Evolutionary conservation across 169 alveolate genomes (phyloP), one percentile per base, ranked within the genome.

Genomic region (Eimeria necatrix): DNA sequence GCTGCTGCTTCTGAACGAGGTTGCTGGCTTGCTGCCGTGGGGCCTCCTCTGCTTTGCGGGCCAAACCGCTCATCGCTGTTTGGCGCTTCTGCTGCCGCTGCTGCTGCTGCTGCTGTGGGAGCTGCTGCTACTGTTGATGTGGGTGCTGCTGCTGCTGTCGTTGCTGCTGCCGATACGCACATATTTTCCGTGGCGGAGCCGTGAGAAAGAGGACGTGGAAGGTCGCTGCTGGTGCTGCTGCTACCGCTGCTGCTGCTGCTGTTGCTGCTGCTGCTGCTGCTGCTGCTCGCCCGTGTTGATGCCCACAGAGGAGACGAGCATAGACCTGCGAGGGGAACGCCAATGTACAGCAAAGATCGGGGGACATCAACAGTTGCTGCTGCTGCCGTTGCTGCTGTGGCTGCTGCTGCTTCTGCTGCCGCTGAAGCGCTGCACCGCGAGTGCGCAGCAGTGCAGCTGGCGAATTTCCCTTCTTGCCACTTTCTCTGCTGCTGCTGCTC

Each of bases 341-440:
- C 18, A 48, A 16, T 24, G 83, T 71, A 24, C 52, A 71, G 83
- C 3, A 71, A n/a, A 7, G 83, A 71, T 32, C 20, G 16, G 52
- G 53, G 52, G 32, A 20, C 46, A 68, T 68, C 78, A 32, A 32
- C 41, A 32, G 41, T 2, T 32, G 41, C 41, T 32, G 41, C 41
- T 32, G 41, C 41, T 18, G 22, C 53, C 3, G 84, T 76, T 73
- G 48, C 83, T 24, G 83, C 0, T 18, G 20, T 18, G 22, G 78
- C 87, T 9, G 87, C 87, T 76, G 64, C 61, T 76, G 78, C 78
- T 14, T 16, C n/a, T 68, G 78, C 78, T 68, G 78, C 32, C n/a
- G 68, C 68, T 10, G 68, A 56, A 12, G 68, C 20, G 68, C 68
- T 68, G 9, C 78, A 68, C 46, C 5, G n/a, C 20, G 78, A 16